Evolutionary conservation across 805 yeast genomes (phyloP).

Genomic region (Ogataea pilisensis): DNA sequence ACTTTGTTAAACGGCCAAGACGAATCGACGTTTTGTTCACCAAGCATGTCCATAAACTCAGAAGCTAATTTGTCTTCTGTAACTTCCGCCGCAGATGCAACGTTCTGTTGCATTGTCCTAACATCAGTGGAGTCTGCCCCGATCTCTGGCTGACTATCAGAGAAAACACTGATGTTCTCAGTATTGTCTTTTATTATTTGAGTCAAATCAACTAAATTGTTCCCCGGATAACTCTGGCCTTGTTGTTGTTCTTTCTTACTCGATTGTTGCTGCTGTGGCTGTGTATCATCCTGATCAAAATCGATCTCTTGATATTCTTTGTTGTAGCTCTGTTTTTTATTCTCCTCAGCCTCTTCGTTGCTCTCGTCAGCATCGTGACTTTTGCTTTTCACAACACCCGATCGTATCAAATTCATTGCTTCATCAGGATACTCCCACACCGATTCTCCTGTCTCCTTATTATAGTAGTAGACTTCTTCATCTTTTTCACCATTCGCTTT

Average conservation of each 20-base stretch:
- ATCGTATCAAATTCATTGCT: slow-evolving; percentile 21
- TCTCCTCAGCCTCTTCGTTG: no score
- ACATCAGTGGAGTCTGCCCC: background rate
- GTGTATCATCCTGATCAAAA: slow-evolving; percentile 1
- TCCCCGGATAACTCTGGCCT: slow-evolving; percentile 5
- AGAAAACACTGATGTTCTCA: background rate
- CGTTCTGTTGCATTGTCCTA: no score
- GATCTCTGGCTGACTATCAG: background rate
- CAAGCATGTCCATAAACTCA: slow-evolving; percentile 51
- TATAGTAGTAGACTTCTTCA: slow-evolving; percentile 68
- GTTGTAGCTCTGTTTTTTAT: slow-evolving; percentile 3
- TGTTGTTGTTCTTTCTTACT: background rate
- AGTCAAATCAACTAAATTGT: slow-evolving; percentile 9
- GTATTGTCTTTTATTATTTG: slow-evolving; percentile 6
- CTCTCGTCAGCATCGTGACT: no score
- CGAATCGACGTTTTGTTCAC: slow-evolving; percentile 55
- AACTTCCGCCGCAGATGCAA: no score
- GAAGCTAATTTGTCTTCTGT: slow-evolving; percentile 22
- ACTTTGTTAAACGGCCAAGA: slow-evolving; percentile 73
- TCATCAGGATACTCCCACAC: slow-evolving; percentile 78
- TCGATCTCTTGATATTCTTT: slow-evolving; percentile 7
- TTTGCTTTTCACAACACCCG: background rate
- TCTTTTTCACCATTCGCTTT: slow-evolving; percentile 45
- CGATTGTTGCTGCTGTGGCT: no score
- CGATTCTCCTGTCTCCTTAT: slow-evolving; percentile 57